phyloP scores from a whole-genome alignment of 192 early-diverging fungal species.

The Coemansia sp. region DNA sequence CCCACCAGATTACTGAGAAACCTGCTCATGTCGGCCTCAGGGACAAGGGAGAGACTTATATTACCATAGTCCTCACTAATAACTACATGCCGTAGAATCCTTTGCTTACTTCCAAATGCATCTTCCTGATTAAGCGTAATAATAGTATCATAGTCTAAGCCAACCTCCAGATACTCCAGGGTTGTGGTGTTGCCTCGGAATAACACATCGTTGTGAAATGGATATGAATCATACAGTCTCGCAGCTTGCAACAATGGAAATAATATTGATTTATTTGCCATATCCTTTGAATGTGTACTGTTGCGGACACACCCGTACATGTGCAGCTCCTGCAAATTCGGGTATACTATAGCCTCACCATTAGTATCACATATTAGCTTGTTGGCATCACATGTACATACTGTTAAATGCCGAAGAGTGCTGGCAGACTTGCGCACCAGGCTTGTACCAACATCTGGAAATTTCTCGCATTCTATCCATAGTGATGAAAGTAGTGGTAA shows the following conservation, averaged over 20 bases:
- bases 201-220: conserved; percentile 2
- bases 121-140: neutral
- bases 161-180: neutral
- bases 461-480: neutral
- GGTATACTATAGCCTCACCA: neutral
- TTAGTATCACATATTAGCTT: neutral
- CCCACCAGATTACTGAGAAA: neutral
- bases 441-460: neutral
- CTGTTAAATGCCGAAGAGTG: neutral
- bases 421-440: neutral
- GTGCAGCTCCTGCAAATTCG: conserved; percentile 5
- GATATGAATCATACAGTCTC: neutral
- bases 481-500: neutral
- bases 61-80: neutral
- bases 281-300: neutral
- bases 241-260: neutral
- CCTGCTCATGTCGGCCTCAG: neutral
- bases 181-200: conserved; percentile 5
- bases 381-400: neutral
- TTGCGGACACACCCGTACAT: neutral
- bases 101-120: neutral
- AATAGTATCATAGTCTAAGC: neutral
- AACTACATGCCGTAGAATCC: neutral
- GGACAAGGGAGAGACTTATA: neutral
- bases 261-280: neutral